Base-by-base conservation (phyloP, 768 basidiomycete species). In the Phlebiopsis gigantea region DNA sequence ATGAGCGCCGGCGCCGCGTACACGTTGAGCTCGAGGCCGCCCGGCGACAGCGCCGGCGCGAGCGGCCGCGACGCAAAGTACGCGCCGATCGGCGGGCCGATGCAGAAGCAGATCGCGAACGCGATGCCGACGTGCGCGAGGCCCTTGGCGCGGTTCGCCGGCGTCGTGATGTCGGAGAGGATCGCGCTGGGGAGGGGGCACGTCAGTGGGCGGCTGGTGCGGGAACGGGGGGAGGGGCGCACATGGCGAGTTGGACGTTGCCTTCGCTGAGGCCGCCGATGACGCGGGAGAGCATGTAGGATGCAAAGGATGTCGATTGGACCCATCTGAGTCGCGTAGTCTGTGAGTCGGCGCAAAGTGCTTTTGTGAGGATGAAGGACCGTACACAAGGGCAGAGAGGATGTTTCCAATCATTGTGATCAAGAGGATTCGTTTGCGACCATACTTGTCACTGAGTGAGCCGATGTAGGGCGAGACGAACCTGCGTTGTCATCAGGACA, bases 201-300 rank as follows among this genome's bases (percentile, higher is more conserved):
- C 4, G 6, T 44, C 9, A 22, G 56, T 51, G 56, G 5, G n/a
- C 26, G 22, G n/a, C 5, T 34, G 44, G 10, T n/a, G 41, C 7
- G 57, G 17, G 46, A 47, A 43, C 24, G 28, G 28, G 60, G 17
- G 7, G 22, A n/a, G 31, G 29, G 24, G 79, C 88, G 63, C 66
- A 93, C 93, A 94, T 94, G 46, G 91, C 89, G 45, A 99, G 77
- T 68, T 99, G 96, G 10, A 98, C 96, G 66, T 99, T 99, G 45
- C 96, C 96, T 75, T 99, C 96, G 65, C 90, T 93, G 8, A 98
- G 75, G 3, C 96, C 96, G 9, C 95, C 95, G 31, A 98, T 84
- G 5, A 98, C 77, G 14, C 96, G 83, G 8, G 94, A 93, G 24
- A 95, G 80, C 77, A 93, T 78, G 68, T 92, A 98, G 0, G 90